Conservation (phyloP, 345 rosid species). For the Euphorbia lathyris region DNA sequence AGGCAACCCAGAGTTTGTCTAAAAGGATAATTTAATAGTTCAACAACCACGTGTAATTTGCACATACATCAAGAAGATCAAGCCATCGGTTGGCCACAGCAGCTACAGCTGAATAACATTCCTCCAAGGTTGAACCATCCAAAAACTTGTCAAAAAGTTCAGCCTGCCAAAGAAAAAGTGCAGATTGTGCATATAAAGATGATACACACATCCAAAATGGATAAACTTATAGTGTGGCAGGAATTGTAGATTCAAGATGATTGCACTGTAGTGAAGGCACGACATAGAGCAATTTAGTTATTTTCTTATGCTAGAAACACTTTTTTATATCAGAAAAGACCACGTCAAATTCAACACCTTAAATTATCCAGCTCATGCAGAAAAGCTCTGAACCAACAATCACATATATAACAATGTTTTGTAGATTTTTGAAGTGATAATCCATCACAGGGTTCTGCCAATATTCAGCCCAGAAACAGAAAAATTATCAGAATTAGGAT, state of each 20-base stretch:
- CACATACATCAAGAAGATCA: constrained; percentile 90
- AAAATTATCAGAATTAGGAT: neutral
- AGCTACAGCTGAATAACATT: constrained; percentile 93
- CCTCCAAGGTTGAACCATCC: constrained; percentile 78
- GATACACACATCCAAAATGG: neutral
- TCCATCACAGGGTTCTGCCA: neutral
- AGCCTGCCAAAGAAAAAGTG: constrained; percentile 48
- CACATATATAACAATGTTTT: neutral
- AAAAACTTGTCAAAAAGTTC: constrained; percentile 97
- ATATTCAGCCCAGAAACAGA: neutral
- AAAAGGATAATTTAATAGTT: neutral
- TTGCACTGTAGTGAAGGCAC: neutral
- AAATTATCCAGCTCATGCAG: neutral
- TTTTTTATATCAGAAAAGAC: neutral
- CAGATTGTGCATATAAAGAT: constrained; percentile 8
- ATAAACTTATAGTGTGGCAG: neutral
- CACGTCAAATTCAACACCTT: neutral
- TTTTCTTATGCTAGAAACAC: neutral
- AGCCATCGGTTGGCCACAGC: constrained; percentile 96
- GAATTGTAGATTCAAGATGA: neutral
- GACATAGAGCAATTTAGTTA: neutral
- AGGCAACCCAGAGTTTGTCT: neutral
- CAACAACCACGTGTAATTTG: constrained; percentile 9
- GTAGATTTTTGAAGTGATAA: neutral
- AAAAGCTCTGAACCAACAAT: neutral